Evolutionary conservation across 1,284 basidiomycete genomes (phyloP), one percentile per base, ranked within the genome.

Genomic region (Cutaneotrichosporon daszewskae): DNA sequence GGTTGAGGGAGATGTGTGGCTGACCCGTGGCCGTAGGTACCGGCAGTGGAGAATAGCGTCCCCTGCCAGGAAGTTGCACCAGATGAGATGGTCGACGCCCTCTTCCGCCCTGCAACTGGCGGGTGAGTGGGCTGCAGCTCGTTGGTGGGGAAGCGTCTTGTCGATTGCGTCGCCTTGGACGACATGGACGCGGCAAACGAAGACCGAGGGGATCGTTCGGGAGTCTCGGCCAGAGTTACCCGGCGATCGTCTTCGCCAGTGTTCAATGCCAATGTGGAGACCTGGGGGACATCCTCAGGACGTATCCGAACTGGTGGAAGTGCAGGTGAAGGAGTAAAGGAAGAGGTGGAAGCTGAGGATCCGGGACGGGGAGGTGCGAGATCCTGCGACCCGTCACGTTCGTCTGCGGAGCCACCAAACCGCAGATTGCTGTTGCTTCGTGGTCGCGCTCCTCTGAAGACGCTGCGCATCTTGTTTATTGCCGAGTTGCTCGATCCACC

Each of bases 401-500:
- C 66, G 38, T 66, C 61, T 1, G 58, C 47, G n/a, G 58, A 58
- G 27, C 48, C 53, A 11, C 27, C 54, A 14, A 48, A 45, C 18
- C 49, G 47, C 9, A 63, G 44, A 3, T 58, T 35, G 37, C 62
- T 64, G 34, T 55, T 61, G 43, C 63, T 64, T 11, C 65, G 38
- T 7, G 53, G 47, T 5, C 66, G 49, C 32, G 19, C 52, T 40
- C 57, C 58, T 4, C 51, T 39, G 27, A 71, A 64, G 10, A 67
- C 65, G 12, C 45, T 61, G 32, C 60, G 57, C 48, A 68, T 60
- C 32, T 60, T 50, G 32, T 53, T 59, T 9, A 69, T 46, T 4
- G 51, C 59, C 6, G 66, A 66, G 23, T 58, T 66, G 24, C 56
- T 57, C 7, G 68, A n/a, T n/a, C n/a, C n/a, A n/a, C n/a, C n/a